phyloP scores from a whole-genome alignment of 768 basidiomycete genomes.

The Hebeloma cylindrosporum region DNA sequence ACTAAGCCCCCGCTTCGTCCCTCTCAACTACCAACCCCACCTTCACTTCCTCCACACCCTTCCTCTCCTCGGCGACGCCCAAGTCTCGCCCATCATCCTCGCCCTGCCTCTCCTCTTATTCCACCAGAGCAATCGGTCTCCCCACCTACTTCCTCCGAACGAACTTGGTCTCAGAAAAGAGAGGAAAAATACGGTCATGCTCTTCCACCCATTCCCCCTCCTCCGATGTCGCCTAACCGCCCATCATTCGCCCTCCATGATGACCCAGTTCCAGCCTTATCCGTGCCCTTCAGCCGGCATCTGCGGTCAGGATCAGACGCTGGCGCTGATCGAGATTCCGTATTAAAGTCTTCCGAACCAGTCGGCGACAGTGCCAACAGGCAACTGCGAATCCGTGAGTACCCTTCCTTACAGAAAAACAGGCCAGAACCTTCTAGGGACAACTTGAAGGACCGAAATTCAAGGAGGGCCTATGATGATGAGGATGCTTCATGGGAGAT shows the following conservation, averaged over 20 bases:
- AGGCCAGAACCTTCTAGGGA: slow-evolving; percentile 35
- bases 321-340: slow-evolving; percentile 47
- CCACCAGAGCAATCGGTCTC: slow-evolving; percentile 30
- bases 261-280: slow-evolving; percentile 32
- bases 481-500: slow-evolving; percentile 22
- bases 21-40: slow-evolving; percentile 26
- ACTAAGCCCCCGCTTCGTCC: slow-evolving; percentile 42
- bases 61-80: slow-evolving; percentile 43
- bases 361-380: slow-evolving; percentile 29
- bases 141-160: slow-evolving; percentile 31
- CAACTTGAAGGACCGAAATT: slow-evolving; percentile 15
- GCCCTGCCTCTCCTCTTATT: slow-evolving; percentile 39
- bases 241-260: slow-evolving; percentile 38
- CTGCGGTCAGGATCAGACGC: slow-evolving; percentile 52
- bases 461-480: slow-evolving; percentile 19
- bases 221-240: slow-evolving; percentile 47
- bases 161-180: slow-evolving; percentile 19
- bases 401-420: slow-evolving; percentile 26
- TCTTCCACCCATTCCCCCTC: slow-evolving; percentile 31
- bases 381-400: slow-evolving; percentile 31
- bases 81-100: slow-evolving; percentile 29
- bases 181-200: slow-evolving; percentile 34
- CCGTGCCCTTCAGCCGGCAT: slow-evolving; percentile 31
- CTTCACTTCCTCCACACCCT: slow-evolving; percentile 26
- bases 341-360: slow-evolving; percentile 40